Percentiles rank a stretch among this genome's conserved stretches.
These are phyloP conservation scores for Colletotrichum aenigma DNA, from an alignment of 2,329 filamentous ascomycete genomes.

Conservation along the genomic window DNA sequence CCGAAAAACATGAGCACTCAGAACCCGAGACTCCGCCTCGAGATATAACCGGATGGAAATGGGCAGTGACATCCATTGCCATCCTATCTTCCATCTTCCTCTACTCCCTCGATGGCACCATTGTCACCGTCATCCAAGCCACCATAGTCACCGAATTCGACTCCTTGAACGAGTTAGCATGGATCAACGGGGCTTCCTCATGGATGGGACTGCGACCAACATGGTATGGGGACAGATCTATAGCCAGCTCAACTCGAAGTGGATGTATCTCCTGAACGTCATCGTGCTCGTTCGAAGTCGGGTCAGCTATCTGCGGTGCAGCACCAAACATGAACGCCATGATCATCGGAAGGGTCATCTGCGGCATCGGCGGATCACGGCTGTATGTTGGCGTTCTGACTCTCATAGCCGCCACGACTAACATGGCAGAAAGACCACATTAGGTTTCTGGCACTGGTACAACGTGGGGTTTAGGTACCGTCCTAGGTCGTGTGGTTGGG, in stretches of 20 bases:
- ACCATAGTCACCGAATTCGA: too few relatives aligned
- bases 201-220: neutral
- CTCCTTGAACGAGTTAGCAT: constrained; percentile 31
- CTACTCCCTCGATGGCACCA: too few relatives aligned
- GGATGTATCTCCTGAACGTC: constrained; percentile 31
- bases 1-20: neutral
- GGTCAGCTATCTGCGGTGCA: constrained; percentile 40
- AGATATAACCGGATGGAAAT: too few relatives aligned
- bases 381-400: constrained; percentile 4
- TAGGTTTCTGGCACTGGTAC: constrained; percentile 25
- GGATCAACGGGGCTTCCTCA: constrained; percentile 36
- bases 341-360: constrained; percentile 48
- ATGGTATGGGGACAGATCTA: constrained; percentile 32
- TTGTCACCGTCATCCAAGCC: too few relatives aligned
- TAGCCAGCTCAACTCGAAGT: constrained; percentile 33
- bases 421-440: neutral
- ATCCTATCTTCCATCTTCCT: too few relatives aligned
- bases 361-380: constrained; percentile 38
- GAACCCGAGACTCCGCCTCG: too few relatives aligned
- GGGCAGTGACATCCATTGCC: too few relatives aligned
- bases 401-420: neutral
- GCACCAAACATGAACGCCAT: constrained; percentile 43
- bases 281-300: constrained; percentile 35
- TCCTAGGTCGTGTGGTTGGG: constrained; percentile 44
- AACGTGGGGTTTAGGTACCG: constrained; percentile 47